phyloP scores from a whole-genome alignment of 192 early-diverging fungal species.

The Blastocladiella britannica region DNA sequence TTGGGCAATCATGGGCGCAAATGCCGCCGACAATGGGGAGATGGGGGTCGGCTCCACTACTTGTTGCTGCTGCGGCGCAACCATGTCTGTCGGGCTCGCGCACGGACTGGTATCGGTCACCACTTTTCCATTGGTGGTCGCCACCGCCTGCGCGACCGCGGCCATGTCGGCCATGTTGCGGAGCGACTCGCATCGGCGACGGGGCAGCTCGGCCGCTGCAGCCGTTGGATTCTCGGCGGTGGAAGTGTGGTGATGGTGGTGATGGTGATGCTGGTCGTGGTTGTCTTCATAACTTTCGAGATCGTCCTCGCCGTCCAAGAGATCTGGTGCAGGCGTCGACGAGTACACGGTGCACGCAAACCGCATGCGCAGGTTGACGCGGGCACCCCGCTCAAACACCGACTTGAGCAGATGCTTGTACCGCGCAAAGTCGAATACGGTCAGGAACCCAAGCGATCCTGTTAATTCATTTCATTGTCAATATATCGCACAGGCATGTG shows the following conservation, averaged over 20 bases:
- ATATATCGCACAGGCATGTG: too few species aligned
- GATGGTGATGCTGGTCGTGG: too few species aligned
- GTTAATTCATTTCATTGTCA: too few species aligned
- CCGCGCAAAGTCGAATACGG: conserved; percentile 56
- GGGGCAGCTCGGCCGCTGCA: background rate
- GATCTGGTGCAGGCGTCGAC: too few species aligned
- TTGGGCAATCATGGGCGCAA: too few species aligned
- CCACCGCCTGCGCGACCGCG: background rate
- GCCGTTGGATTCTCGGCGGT: background rate
- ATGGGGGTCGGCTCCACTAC: background rate
- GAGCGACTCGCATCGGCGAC: conserved; percentile 1
- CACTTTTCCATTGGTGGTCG: too few species aligned
- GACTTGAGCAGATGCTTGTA: conserved; percentile 32
- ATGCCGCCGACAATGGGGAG: background rate
- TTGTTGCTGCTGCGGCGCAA: too few species aligned
- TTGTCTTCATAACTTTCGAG: too few species aligned
- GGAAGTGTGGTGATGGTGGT: too few species aligned
- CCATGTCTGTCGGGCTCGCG: too few species aligned
- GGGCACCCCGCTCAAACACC: conserved; percentile 42
- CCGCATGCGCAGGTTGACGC: conserved; percentile 75
- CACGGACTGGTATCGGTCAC: too few species aligned
- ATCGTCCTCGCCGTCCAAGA: too few species aligned
- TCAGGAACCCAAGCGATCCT: conserved; percentile 88
- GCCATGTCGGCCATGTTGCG: conserved; percentile 3
- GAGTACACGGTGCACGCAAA: conserved; percentile 79